phyloP scores from a whole-genome alignment of 1,139 yeast genomes.

The Scheffersomyces quercinus region DNA sequence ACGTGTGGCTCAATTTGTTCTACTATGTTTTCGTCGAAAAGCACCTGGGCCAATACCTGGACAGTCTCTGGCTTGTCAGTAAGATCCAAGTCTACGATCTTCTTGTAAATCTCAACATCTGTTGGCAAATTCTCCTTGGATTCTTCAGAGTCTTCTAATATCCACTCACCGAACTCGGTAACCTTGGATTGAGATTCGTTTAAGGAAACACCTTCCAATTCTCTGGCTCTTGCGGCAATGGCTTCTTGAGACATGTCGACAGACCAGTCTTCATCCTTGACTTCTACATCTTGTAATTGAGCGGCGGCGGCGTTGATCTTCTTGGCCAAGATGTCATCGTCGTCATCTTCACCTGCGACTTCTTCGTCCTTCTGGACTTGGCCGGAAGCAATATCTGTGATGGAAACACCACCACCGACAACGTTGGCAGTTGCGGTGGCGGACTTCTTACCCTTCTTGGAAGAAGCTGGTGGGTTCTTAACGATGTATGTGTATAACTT shows the following conservation, averaged over 20 bases:
- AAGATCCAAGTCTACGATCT: conserved; percentile 78
- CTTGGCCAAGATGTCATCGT: conserved; percentile 76
- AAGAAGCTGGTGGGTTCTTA: conserved; percentile 84
- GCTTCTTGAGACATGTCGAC: conserved; percentile 98
- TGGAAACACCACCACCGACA: conserved; percentile 84
- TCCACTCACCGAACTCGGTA: conserved; percentile 91
- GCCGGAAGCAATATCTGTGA: conserved; percentile 71
- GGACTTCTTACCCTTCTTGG: conserved; percentile 61
- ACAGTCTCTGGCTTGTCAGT: conserved; percentile 73
- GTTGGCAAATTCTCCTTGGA: conserved; percentile 63
- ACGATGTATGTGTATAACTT: conserved; percentile 82
- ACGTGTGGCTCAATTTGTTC: conserved; percentile 74
- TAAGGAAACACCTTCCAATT: conserved; percentile 65
- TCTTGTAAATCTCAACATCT: conserved; percentile 90
- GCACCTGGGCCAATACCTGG: conserved; percentile 87
- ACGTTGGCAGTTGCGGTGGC: conserved; percentile 93
- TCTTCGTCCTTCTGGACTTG: conserved; percentile 37
- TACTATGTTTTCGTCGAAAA: conserved; percentile 79
- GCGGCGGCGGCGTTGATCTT: conserved; percentile 87
- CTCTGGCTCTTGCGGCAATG: conserved; percentile 87
- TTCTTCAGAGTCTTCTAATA: conserved; percentile 54
- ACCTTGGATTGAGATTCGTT: conserved; percentile 48
- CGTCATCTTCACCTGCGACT: conserved; percentile 47
- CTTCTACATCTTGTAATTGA: conserved; percentile 60
- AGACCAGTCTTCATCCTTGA: conserved; percentile 93